A percentile compares a stretch with the other conserved stretches of the same genome.
phyloP scores from a whole-genome alignment of 2,329 filamentous ascomycete genomes.

The Neoascochyta sp. region DNA sequence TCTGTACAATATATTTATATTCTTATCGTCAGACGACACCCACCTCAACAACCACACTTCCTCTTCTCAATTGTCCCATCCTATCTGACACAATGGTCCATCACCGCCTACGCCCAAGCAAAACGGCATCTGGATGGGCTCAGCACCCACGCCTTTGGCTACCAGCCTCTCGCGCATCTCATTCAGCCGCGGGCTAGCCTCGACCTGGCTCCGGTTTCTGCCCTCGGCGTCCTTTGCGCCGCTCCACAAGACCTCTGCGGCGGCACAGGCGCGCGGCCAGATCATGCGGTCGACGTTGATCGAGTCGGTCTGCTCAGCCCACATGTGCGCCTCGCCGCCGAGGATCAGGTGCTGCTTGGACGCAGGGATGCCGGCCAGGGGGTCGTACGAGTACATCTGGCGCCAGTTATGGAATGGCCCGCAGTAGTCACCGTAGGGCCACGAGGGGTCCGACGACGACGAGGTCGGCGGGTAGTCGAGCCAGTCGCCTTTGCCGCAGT shows the following conservation, averaged over 20 bases:
- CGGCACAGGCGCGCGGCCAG: constrained; percentile 73
- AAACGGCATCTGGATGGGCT: constrained; percentile 68
- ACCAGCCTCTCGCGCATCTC: constrained; percentile 76
- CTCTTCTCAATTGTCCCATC: too few relatives aligned
- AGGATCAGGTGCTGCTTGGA: constrained; percentile 65
- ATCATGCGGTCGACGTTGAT: constrained; percentile 71
- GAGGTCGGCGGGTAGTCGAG: constrained; percentile 62
- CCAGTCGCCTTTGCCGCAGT: constrained; percentile 79
- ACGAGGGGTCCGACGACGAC: constrained; percentile 53
- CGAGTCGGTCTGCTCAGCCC: constrained; percentile 74
- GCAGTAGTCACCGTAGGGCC: constrained; percentile 79
- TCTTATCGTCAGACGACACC: too few relatives aligned
- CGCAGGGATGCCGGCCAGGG: constrained; percentile 60
- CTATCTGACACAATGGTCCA: too few relatives aligned
- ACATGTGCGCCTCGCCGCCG: constrained; percentile 78
- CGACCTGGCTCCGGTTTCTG: constrained; percentile 66
- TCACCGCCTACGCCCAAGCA: too few relatives aligned
- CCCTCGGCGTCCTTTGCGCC: constrained; percentile 63
- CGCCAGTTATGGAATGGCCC: constrained; percentile 76
- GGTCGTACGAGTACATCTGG: constrained; percentile 76
- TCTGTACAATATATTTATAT: too few relatives aligned
- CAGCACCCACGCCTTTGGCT: constrained; percentile 60
- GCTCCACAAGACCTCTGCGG: constrained; percentile 77
- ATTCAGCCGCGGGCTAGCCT: constrained; percentile 64
- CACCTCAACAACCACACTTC: too few relatives aligned